Conservation (phyloP, 164 flowering plant species). For the Protea cynaroides region DNA sequence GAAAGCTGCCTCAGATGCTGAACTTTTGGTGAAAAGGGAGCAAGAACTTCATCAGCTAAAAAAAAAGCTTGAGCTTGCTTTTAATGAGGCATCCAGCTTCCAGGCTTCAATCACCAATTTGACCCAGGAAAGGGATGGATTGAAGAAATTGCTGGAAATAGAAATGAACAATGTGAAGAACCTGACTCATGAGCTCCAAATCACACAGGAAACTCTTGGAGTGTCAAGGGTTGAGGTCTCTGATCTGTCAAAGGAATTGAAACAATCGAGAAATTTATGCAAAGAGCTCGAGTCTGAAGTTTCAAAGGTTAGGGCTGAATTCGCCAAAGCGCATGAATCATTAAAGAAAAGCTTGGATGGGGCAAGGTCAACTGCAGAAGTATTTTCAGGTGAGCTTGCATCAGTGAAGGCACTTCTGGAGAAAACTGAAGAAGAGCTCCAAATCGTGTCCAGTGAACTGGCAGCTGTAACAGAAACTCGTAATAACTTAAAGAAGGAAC, state of each 20-base stretch:
- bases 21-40: constrained; percentile 44
- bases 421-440: constrained; percentile 49
- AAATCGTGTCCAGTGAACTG: constrained; percentile 37
- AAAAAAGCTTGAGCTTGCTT: constrained; percentile 39
- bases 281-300: constrained; percentile 51
- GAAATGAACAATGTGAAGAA: constrained; percentile 36
- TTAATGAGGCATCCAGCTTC: constrained; percentile 29
- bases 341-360: constrained; percentile 44
- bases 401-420: constrained; percentile 34
- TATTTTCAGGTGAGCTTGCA: constrained; percentile 43
- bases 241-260: constrained; percentile 36
- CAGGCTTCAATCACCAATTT: constrained; percentile 33
- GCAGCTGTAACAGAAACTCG: constrained; percentile 21
- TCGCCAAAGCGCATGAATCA: constrained; percentile 27
- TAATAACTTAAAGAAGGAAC: constrained; percentile 52
- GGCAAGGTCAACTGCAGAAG: constrained; percentile 32
- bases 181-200: constrained; percentile 46
- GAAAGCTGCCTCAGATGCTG: constrained; percentile 46
- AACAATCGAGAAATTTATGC: constrained; percentile 33
- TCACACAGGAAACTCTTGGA: constrained; percentile 35
- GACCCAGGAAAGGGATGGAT: constrained; percentile 47
- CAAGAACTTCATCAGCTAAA: constrained; percentile 36
- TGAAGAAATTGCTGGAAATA: constrained; percentile 33
- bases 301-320: constrained; percentile 39
- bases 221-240: constrained; percentile 46